A percentile compares a stretch with the other conserved stretches of the same genome.
Conservation (phyloP, 768 basidiomycete genomes). For the Hysterangium stoloniferum region DNA sequence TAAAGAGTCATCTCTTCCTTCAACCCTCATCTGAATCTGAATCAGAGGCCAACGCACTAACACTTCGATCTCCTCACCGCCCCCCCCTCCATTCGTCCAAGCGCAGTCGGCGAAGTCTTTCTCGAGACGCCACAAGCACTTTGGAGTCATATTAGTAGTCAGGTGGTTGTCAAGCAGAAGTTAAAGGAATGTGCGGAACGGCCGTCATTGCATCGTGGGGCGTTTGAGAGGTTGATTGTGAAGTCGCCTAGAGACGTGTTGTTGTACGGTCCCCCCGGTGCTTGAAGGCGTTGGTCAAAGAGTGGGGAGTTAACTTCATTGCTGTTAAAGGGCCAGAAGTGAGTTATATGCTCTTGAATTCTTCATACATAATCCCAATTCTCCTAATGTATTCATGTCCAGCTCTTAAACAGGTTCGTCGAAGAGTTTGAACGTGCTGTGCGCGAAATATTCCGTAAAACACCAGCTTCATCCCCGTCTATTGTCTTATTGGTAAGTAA, state of each 20-base stretch:
- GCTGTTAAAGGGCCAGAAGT: slow-evolving; percentile 98
- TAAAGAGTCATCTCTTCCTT: too few species aligned
- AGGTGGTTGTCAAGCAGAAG: too few species aligned
- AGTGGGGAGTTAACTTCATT: slow-evolving; percentile 92
- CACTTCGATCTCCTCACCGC: slow-evolving; percentile 60
- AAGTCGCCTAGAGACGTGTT: slow-evolving; percentile 83
- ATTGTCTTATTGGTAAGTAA: slow-evolving; percentile 89
- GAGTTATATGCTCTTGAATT: slow-evolving; percentile 17
- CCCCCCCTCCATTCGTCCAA: slow-evolving; percentile 76
- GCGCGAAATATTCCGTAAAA: slow-evolving; percentile 91
- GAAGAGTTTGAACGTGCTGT: slow-evolving; percentile 96
- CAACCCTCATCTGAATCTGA: too few species aligned
- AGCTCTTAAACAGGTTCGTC: slow-evolving; percentile 95
- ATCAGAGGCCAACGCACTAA: slow-evolving; percentile 35
- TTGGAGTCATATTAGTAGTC: slow-evolving; percentile 89
- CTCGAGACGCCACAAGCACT: too few species aligned
- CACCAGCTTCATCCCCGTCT: slow-evolving; percentile 86
- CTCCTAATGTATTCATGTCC: not conserved
- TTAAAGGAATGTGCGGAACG: slow-evolving; percentile 91
- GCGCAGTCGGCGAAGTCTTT: slow-evolving; percentile 92
- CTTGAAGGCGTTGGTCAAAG: slow-evolving; percentile 90
- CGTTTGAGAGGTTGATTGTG: slow-evolving; percentile 82
- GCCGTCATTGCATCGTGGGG: slow-evolving; percentile 81
- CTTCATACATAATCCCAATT: not conserved
- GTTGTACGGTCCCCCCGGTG: slow-evolving; percentile 94